Evolutionary conservation across 78 protist genomes (phyloP).

Genomic region (Dictyostelium citrinum): DNA sequence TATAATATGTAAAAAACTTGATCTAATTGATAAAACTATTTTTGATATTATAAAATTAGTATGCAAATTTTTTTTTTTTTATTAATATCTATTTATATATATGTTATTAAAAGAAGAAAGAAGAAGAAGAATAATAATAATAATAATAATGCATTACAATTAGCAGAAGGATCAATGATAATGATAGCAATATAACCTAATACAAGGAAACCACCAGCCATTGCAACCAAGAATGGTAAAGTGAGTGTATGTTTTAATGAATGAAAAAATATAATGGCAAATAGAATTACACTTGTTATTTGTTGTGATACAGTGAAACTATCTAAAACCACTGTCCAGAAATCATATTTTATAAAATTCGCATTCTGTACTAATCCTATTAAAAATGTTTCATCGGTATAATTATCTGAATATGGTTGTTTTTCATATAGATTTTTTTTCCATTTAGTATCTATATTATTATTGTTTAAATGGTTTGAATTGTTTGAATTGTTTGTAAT

Average conservation of each 20-base stretch:
- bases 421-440: slow-evolving; percentile 67
- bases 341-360: slow-evolving; percentile 75
- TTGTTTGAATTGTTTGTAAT: neutral
- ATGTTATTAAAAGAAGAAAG: too few relatives aligned
- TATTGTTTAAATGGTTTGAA: neutral
- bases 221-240: slow-evolving; percentile 20
- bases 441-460: slow-evolving; percentile 19
- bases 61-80: neutral
- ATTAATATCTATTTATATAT: neutral
- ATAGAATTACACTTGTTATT: slow-evolving; percentile 57
- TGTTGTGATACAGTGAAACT: slow-evolving; percentile 73
- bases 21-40: slow-evolving; percentile 35
- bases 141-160: slow-evolving; percentile 13
- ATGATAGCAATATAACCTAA: slow-evolving; percentile 56
- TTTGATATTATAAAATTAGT: too few relatives aligned
- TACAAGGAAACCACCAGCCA: slow-evolving; percentile 38
- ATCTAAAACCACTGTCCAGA: slow-evolving; percentile 69
- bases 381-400: slow-evolving; percentile 76
- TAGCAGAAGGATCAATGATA: slow-evolving; percentile 49
- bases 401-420: slow-evolving; percentile 79
- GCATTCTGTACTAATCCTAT: slow-evolving; percentile 70
- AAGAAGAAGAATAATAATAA: too few relatives aligned
- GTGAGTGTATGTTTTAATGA: slow-evolving; percentile 35
- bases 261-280: slow-evolving; percentile 48
- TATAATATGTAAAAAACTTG: slow-evolving; percentile 64